phyloP scores from a whole-genome alignment of 2,329 filamentous ascomycete species.

The Colletotrichum cereale region DNA sequence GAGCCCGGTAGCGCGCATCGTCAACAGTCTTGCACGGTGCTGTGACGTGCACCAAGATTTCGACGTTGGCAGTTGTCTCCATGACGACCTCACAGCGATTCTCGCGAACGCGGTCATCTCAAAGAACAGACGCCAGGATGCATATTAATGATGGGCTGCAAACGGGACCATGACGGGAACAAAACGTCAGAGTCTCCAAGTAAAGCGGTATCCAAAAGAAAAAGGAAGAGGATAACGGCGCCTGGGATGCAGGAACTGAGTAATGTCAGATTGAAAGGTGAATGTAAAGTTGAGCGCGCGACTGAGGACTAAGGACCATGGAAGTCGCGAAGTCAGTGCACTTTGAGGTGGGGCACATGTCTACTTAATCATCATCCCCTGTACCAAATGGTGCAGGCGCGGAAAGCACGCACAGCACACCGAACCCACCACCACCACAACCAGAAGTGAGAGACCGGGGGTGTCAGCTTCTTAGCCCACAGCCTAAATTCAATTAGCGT shows the following conservation, averaged over 20 bases:
- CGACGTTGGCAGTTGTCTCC: conserved; percentile 51
- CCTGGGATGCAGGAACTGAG: neutral
- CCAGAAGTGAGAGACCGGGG: conserved; percentile 12
- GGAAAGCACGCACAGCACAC: conserved; percentile 1
- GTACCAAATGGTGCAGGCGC: conserved; percentile 2
- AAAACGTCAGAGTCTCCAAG: neutral
- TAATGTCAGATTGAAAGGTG: neutral
- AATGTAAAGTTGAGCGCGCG: conserved; percentile 3
- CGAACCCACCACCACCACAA: conserved; percentile 1
- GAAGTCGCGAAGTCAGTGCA: conserved; percentile 32
- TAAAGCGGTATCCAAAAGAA: neutral
- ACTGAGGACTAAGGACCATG: neutral
- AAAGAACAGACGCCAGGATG: neutral
- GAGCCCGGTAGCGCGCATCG: conserved; percentile 62
- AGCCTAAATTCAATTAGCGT: conserved; percentile 32
- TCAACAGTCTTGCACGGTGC: conserved; percentile 63
- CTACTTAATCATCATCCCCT: conserved; percentile 8
- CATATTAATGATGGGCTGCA: neutral
- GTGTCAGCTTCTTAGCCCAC: conserved; percentile 9
- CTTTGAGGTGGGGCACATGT: conserved; percentile 27
- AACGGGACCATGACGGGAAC: neutral
- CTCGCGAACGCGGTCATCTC: conserved; percentile 16
- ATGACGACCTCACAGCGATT: conserved; percentile 22
- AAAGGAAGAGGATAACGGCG: neutral
- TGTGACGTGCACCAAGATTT: conserved; percentile 68